phyloP scores from a whole-genome alignment of 1,284 basidiomycete genomes.

The Stygiomarasmius scandens region DNA sequence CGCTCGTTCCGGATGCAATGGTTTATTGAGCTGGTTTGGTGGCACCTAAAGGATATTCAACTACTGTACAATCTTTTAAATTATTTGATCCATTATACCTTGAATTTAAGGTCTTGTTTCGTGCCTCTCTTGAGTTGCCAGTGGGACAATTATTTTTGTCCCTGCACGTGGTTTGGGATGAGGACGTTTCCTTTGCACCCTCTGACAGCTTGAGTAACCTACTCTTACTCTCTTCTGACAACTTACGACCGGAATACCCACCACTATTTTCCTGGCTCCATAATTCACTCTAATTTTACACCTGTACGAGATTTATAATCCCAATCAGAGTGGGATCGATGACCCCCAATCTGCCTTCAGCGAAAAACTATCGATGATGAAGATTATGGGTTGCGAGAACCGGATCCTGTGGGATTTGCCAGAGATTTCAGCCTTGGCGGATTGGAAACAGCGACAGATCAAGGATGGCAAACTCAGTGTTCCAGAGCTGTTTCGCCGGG shows the following conservation, averaged over 20 bases:
- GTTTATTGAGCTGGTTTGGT: no score
- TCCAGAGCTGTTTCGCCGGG: conserved; percentile 57
- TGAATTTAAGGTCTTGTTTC: no score
- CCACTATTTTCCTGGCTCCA: neutral
- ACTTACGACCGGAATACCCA: neutral
- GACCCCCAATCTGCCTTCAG: conserved; percentile 34
- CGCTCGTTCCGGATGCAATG: neutral
- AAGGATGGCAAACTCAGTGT: conserved; percentile 51
- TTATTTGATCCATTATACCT: no score
- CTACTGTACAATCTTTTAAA: no score
- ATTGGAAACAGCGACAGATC: conserved; percentile 59
- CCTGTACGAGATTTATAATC: conserved; percentile 48
- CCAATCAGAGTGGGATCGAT: conserved; percentile 38
- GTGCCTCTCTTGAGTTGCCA: no score
- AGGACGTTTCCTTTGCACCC: neutral
- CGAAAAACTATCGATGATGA: conserved; percentile 61
- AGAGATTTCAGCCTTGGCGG: conserved; percentile 66
- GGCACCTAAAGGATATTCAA: no score
- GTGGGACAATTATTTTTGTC: neutral
- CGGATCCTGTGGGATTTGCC: conserved; percentile 75
- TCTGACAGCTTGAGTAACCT: neutral
- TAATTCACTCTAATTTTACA: neutral
- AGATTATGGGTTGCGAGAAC: conserved; percentile 85
- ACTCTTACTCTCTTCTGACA: neutral
- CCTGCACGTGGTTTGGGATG: neutral